Percentiles rank a stretch among this genome's conserved stretches.
Conservation (phyloP, 164 flowering plant genomes). For the Brasenia schreberi region DNA sequence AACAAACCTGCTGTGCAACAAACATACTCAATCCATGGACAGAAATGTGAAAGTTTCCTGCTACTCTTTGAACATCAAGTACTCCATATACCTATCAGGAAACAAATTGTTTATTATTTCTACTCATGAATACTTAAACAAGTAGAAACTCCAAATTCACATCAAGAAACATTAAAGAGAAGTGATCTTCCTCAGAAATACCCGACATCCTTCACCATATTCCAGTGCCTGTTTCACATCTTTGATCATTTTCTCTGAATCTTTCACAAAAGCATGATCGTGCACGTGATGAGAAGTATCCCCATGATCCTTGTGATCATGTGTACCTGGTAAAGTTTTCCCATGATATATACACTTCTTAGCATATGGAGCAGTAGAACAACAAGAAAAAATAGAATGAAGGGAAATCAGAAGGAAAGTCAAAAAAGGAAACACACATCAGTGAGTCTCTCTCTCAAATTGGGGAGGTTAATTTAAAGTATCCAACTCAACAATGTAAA, state of each 20-base stretch:
- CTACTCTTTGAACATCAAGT: constrained; percentile 96
- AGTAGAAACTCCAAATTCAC: neutral
- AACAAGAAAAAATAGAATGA: neutral
- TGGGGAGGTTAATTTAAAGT: no score
- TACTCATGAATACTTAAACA: neutral
- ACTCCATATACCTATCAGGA: constrained; percentile 82
- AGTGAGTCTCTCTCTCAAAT: no score
- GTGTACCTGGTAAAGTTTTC: neutral
- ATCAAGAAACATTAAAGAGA: neutral
- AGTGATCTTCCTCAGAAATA: constrained; percentile 15
- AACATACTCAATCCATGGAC: constrained; percentile 91
- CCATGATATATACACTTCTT: neutral
- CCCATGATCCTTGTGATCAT: constrained; percentile 38
- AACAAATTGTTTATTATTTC: neutral
- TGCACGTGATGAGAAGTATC: constrained; percentile 29
- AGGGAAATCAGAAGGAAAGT: neutral
- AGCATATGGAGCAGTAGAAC: neutral
- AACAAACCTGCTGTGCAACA: constrained; percentile 89
- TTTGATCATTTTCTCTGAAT: constrained; percentile 65
- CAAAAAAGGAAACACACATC: neutral
- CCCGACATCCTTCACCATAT: constrained; percentile 95
- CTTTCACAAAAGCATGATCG: constrained; percentile 60
- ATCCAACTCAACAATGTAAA: no score
- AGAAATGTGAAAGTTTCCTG: constrained; percentile 97
- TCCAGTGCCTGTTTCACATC: constrained; percentile 75